These are phyloP conservation scores for Xylaria acuta DNA, from an alignment of 495 filamentous ascomycete species.

Conservation along the genomic window DNA sequence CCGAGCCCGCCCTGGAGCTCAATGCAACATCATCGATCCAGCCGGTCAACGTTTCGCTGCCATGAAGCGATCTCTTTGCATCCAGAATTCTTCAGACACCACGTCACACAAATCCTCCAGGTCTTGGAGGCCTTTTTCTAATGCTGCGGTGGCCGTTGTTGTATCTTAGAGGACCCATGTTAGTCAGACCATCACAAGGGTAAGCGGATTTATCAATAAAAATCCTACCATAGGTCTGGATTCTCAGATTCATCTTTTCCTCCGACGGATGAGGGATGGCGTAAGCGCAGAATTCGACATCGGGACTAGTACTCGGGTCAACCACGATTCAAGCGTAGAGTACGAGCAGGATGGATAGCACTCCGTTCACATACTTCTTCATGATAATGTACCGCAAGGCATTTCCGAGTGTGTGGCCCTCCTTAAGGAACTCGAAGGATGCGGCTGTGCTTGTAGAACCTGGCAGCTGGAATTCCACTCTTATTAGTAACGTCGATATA, in stretches of 20 bases:
- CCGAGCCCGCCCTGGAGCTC: slow-evolving; percentile 9
- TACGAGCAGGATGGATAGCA: neutral
- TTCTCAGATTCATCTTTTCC: slow-evolving; percentile 92
- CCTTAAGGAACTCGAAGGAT: slow-evolving; percentile 84
- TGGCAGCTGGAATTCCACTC: slow-evolving; percentile 59
- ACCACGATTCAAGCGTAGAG: neutral
- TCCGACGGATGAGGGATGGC: slow-evolving; percentile 98
- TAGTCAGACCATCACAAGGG: slow-evolving; percentile 22
- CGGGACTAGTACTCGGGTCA: slow-evolving; percentile 63
- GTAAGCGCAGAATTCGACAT: slow-evolving; percentile 97
- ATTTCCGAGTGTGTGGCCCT: slow-evolving; percentile 96
- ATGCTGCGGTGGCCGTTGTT: slow-evolving; percentile 78
- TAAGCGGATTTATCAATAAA: neutral
- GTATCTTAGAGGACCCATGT: slow-evolving; percentile 65
- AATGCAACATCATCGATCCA: slow-evolving; percentile 2
- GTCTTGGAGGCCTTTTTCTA: slow-evolving; percentile 88
- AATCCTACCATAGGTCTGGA: slow-evolving; percentile 88
- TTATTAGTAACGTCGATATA: slow-evolving; percentile 21
- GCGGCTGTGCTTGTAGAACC: slow-evolving; percentile 72
- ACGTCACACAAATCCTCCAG: slow-evolving; percentile 91
- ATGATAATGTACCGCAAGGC: slow-evolving; percentile 93
- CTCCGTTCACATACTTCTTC: slow-evolving; percentile 78
- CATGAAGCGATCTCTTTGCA: slow-evolving; percentile 67
- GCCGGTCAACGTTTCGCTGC: slow-evolving; percentile 32
- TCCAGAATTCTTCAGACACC: slow-evolving; percentile 82